Base-by-base conservation (phyloP, 192 early-diverging fungal genomes). In the Backusella macrospora region DNA sequence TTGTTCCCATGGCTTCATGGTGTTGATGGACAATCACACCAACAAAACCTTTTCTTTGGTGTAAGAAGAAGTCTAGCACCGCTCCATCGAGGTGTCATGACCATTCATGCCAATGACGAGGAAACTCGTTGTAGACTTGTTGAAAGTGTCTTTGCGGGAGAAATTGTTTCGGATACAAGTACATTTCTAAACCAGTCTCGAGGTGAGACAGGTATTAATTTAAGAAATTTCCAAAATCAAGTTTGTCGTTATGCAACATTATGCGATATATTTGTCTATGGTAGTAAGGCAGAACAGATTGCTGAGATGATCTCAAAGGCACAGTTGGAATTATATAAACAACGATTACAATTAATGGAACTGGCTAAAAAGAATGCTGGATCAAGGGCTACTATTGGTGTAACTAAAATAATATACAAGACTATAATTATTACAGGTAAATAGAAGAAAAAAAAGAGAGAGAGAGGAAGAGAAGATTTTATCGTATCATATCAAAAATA, bases 1-100 rank as follows among this genome's bases (percentile, higher is more conserved):
- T 76, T 89, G 68, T 89, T 89, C 78, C 88, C 88, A 0, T 89
- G 88, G 88, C 72, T 89, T 2, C 88, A 89, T 73, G 88, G 88
- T 26, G 83, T 89, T 10, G 85, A 87, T 42, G 88, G 88, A 10
- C 69, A 65, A 12, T 80, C 67, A 42, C 62, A 70, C 15, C 74
- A 78, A 16, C 88, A 89, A 72, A 85, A 84, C 67, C 77, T 81
- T 12, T 89, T 89, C 62, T 89, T 89, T 42, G 81, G 86, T n/a
- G 71, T 89, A 15, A 65, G 76, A 6, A 62, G 66, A 5, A 68
- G 73, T 48, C 5, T 75, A 55, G 52, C 79, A 26, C 79, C 76
- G 40, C 15, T 63, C 23, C 70, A 83, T 46, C 47, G 73, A 37
- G 82, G 78, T 9, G 14, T 75, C 23, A 48, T 79, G 38, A 12